Evolutionary conservation across 148 eudicot genomes (phyloP).

Genomic region (Camellia granthamiana): DNA sequence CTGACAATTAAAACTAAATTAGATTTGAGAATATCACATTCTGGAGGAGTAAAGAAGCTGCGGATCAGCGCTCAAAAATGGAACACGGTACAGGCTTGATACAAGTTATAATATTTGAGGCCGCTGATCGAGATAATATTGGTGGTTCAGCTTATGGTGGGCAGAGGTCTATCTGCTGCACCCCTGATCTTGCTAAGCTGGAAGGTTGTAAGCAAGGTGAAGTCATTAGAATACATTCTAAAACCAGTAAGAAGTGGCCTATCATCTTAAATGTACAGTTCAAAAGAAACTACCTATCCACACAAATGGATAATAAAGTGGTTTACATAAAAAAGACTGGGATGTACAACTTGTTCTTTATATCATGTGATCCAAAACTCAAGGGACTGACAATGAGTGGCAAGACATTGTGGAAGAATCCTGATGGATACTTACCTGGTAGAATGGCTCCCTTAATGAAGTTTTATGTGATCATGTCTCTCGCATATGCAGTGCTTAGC

Average conservation of each 20-base stretch:
- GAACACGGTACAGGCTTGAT: constrained; percentile 73
- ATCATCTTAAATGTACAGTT: constrained; percentile 64
- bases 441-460: constrained; percentile 94
- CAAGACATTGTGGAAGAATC: constrained; percentile 88
- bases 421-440: constrained; percentile 94
- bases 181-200: constrained; percentile 94
- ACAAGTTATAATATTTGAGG: constrained; percentile 84
- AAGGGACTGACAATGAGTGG: constrained; percentile 74
- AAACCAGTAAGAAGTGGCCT: constrained; percentile 73
- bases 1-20: constrained; percentile 17
- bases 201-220: constrained; percentile 96
- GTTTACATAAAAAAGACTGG: constrained; percentile 73
- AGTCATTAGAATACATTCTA: constrained; percentile 71
- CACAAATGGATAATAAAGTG: constrained; percentile 58
- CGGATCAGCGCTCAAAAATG: constrained; percentile 42
- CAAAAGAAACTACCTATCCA: constrained; percentile 47
- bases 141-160: constrained; percentile 99
- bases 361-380: constrained; percentile 81
- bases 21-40: constrained; percentile 93
- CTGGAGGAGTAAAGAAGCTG: constrained; percentile 79
- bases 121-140: constrained; percentile 93
- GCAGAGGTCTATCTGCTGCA: constrained; percentile 93
- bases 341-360: constrained; percentile 94
- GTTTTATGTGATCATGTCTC: constrained; percentile 71
- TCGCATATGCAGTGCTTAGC: constrained; percentile 69